phyloP scores from a whole-genome alignment of 345 rosid genomes.

The Heritiera fomes region DNA sequence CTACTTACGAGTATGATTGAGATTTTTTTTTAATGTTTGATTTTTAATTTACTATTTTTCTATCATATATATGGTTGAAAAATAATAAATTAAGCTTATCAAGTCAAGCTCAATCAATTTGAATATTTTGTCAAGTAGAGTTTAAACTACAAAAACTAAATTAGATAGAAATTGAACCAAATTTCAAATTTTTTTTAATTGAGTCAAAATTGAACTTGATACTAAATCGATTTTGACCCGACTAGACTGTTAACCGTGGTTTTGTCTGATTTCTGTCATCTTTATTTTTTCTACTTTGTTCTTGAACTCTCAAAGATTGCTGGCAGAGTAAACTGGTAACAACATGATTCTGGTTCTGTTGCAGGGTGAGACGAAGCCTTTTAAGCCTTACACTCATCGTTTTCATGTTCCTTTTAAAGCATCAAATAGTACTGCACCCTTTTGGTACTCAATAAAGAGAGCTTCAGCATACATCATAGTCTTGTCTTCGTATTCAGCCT shows the following conservation, averaged over 20 bases:
- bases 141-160: too few species aligned
- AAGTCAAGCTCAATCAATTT: too few species aligned
- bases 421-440: conserved; percentile 69
- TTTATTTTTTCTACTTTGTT: background rate
- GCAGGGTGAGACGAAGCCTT: conserved; percentile 85
- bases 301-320: background rate
- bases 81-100: too few species aligned
- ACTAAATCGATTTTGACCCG: too few species aligned
- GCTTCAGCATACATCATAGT: conserved; percentile 84
- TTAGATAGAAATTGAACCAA: too few species aligned
- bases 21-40: too few species aligned
- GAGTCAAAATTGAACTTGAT: too few species aligned
- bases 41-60: too few species aligned
- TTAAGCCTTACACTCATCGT: conserved; percentile 70
- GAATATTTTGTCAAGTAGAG: too few species aligned
- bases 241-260: background rate
- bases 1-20: too few species aligned
- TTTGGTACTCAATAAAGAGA: conserved; percentile 97
- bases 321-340: background rate
- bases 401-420: conserved; percentile 70
- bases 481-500: conserved; percentile 86
- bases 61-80: too few species aligned
- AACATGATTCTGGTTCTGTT: conserved; percentile 17
- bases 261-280: background rate
- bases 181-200: too few species aligned